Conservation (phyloP, 2,329 filamentous ascomycete species). For the Pyricularia sp. region DNA sequence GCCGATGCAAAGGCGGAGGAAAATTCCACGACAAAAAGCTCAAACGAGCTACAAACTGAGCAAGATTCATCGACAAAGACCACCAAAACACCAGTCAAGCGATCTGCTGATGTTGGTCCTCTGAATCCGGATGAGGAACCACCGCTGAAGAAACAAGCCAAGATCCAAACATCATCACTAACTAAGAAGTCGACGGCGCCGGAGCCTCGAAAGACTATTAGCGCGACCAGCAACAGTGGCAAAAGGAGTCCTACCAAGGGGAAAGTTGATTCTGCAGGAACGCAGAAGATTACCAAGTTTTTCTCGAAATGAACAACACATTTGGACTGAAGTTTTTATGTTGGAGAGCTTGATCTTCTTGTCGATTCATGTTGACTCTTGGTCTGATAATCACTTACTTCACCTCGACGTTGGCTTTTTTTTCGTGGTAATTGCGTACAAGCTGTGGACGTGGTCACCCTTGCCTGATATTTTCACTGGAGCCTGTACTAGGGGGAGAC, state of each 20-base stretch:
- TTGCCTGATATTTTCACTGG: not conserved
- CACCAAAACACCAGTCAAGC: not conserved
- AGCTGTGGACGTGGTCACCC: not conserved
- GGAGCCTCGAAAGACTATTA: conserved; percentile 20
- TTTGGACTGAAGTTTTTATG: not conserved
- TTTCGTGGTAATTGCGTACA: not conserved
- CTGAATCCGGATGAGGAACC: conserved; percentile 1
- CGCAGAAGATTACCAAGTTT: conserved; percentile 38
- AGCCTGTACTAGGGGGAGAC: too few species aligned
- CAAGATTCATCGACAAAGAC: not conserved
- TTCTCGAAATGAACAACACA: conserved; percentile 15
- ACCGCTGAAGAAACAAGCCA: conserved; percentile 5
- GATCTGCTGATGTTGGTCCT: conserved; percentile 1
- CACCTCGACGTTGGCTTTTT: not conserved
- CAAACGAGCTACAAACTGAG: too few species aligned
- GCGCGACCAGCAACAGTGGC: conserved; percentile 29
- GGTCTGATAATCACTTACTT: not conserved
- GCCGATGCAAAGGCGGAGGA: not conserved
- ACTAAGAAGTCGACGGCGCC: conserved; percentile 11
- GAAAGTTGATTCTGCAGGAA: conserved; percentile 19
- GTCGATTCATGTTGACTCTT: not conserved
- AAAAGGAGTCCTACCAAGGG: conserved; percentile 22
- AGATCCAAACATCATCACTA: conserved; percentile 8
- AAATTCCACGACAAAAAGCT: not conserved
- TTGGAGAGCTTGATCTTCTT: not conserved